phyloP scores from a whole-genome alignment of 1,284 basidiomycete species.

The Mycosarcoma maydis region DNA sequence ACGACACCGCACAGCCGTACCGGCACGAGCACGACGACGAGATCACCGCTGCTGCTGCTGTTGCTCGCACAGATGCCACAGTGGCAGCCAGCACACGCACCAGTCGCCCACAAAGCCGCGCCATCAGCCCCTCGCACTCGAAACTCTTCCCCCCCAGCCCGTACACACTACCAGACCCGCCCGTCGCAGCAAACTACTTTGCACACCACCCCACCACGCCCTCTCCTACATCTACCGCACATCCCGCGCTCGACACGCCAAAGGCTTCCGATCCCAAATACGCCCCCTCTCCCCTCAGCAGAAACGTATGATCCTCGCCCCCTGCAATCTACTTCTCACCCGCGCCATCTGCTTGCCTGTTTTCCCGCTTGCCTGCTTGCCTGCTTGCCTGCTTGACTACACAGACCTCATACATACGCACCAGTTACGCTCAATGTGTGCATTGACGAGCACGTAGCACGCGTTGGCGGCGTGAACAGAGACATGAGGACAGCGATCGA shows the following conservation, averaged over 20 bases:
- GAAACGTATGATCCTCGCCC: no score
- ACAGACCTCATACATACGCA: no score
- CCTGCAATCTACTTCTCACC: no score
- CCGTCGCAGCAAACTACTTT: conserved; percentile 53
- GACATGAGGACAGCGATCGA: no score
- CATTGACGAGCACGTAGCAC: no score
- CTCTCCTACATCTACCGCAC: no score
- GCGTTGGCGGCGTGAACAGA: no score
- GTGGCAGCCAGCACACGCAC: background rate
- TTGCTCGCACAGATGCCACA: background rate
- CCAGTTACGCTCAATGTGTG: no score
- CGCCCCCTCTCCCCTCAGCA: conserved; percentile 28
- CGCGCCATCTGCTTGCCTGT: no score
- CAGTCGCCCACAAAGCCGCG: conserved; percentile 8
- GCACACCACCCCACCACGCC: no score
- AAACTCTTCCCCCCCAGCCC: conserved; percentile 34
- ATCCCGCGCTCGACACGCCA: conserved; percentile 24
- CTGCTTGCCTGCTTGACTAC: no score
- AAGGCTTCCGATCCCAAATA: conserved; percentile 19
- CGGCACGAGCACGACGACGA: conserved; percentile 55
- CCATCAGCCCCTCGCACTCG: background rate
- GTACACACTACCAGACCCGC: conserved; percentile 58
- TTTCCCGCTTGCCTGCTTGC: no score
- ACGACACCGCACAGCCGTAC: conserved; percentile 66
- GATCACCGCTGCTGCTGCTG: conserved; percentile 5